phyloP scores from a whole-genome alignment of 345 rosid genomes.

The Laguncularia racemosa region DNA sequence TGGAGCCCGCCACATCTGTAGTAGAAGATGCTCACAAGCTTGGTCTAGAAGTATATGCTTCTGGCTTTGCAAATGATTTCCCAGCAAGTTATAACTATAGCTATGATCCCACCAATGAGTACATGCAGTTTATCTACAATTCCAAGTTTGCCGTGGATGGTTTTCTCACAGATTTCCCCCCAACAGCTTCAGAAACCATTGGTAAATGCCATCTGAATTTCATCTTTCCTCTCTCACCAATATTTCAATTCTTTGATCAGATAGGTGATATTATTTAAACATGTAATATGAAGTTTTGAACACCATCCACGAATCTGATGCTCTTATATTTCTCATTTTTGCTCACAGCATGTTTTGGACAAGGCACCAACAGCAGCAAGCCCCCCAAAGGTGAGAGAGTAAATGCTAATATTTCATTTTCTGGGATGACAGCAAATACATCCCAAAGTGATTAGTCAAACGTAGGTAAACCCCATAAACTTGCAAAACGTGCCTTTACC shows the following conservation, averaged over 20 bases:
- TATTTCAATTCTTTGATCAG: background rate
- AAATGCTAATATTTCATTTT: background rate
- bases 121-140: constrained; percentile 51
- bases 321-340: background rate
- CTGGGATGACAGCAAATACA: background rate
- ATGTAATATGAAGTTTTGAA: constrained; percentile 1
- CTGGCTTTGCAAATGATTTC: constrained; percentile 70
- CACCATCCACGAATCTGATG: background rate
- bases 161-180: constrained; percentile 71
- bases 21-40: constrained; percentile 75
- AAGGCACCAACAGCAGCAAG: constrained; percentile 15
- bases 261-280: background rate
- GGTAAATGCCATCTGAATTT: constrained; percentile 25
- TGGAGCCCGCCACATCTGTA: constrained; percentile 44
- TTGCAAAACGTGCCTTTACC: too few relatives aligned
- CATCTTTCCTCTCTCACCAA: background rate
- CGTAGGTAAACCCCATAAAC: background rate
- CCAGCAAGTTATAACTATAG: constrained; percentile 46
- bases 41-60: constrained; percentile 66
- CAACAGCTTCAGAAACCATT: constrained; percentile 63
- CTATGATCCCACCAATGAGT: constrained; percentile 68
- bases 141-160: constrained; percentile 69
- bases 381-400: constrained; percentile 27
- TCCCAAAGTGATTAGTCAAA: too few relatives aligned
- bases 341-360: constrained; percentile 60